phyloP scores from a whole-genome alignment of 2,329 filamentous ascomycete genomes.

The Huntiella abstrusa region DNA sequence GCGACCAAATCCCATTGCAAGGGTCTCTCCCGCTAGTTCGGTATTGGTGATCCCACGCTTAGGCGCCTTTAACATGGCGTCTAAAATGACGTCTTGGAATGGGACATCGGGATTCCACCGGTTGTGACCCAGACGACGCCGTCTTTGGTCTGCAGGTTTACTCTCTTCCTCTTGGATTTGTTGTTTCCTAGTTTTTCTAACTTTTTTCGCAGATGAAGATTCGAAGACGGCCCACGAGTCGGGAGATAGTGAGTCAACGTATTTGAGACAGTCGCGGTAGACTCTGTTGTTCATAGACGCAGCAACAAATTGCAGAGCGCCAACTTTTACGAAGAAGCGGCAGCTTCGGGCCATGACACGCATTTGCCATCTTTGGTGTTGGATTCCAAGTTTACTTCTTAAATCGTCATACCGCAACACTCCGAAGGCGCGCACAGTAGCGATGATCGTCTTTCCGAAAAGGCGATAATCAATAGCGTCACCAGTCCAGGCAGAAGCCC shows the following conservation, averaged over 20 bases:
- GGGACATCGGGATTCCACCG: constrained; percentile 10
- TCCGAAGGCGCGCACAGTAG: constrained; percentile 36
- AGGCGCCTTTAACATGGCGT: constrained; percentile 18
- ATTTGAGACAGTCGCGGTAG: constrained; percentile 44
- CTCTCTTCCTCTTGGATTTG: constrained; percentile 10
- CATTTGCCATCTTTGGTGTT: constrained; percentile 39
- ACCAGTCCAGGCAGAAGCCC: constrained; percentile 36
- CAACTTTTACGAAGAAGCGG: constrained; percentile 36
- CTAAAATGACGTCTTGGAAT: constrained; percentile 16
- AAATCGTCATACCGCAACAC: constrained; percentile 40
- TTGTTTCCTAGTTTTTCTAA: constrained; percentile 10
- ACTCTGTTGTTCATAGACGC: constrained; percentile 33
- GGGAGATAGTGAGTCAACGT: constrained; percentile 32
- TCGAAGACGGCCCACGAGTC: constrained; percentile 39
- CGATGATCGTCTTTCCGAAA: constrained; percentile 37
- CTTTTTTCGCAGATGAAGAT: constrained; percentile 8
- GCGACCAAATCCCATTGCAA: constrained; percentile 20
- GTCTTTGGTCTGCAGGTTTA: background rate
- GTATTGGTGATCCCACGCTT: constrained; percentile 19
- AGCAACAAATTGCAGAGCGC: constrained; percentile 36
- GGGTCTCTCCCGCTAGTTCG: constrained; percentile 19
- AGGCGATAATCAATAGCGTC: constrained; percentile 39
- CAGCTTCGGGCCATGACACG: constrained; percentile 39
- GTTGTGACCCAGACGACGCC: background rate
- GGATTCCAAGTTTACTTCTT: constrained; percentile 36